Evolutionary conservation across 108 stramenopile species (phyloP).

Genomic region (Nitzschia putrida): DNA sequence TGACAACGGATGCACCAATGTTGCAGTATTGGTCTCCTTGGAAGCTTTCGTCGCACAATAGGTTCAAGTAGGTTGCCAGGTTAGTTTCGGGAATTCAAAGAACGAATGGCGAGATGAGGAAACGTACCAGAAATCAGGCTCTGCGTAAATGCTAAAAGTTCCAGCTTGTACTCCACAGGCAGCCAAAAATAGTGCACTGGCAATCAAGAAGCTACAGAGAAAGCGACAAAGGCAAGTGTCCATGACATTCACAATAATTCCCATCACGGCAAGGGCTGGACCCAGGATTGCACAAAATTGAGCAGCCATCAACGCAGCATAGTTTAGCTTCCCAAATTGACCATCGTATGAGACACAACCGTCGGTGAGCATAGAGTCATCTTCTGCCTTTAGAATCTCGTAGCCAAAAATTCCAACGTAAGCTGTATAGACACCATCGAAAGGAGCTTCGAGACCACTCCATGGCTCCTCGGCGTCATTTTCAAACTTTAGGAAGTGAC

Average conservation of each 20-base stretch:
- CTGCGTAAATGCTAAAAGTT: conserved; percentile 28
- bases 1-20: conserved; percentile 21
- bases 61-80: too few species aligned
- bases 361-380: neutral
- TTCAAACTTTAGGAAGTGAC: conserved; percentile 20
- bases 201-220: conserved; percentile 20
- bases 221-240: conserved; percentile 25
- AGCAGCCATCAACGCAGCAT: conserved; percentile 10
- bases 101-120: neutral
- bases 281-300: conserved; percentile 33
- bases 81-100: conserved; percentile 4
- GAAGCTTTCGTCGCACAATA: conserved; percentile 1
- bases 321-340: conserved; percentile 3
- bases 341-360: conserved; percentile 23
- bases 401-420: conserved; percentile 38
- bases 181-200: conserved; percentile 19
- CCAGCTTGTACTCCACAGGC: conserved; percentile 29
- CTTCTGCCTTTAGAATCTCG: conserved; percentile 2
- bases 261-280: conserved; percentile 25
- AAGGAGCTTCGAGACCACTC: conserved; percentile 12
- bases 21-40: conserved; percentile 20
- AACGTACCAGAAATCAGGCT: conserved; percentile 33
- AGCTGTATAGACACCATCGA: conserved; percentile 6
- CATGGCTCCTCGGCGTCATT: conserved; percentile 6
- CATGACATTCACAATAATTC: conserved; percentile 7